These are phyloP conservation scores for Coemansia aciculifera DNA, from an alignment of 192 early-diverging fungal species.

Conservation along the genomic window DNA sequence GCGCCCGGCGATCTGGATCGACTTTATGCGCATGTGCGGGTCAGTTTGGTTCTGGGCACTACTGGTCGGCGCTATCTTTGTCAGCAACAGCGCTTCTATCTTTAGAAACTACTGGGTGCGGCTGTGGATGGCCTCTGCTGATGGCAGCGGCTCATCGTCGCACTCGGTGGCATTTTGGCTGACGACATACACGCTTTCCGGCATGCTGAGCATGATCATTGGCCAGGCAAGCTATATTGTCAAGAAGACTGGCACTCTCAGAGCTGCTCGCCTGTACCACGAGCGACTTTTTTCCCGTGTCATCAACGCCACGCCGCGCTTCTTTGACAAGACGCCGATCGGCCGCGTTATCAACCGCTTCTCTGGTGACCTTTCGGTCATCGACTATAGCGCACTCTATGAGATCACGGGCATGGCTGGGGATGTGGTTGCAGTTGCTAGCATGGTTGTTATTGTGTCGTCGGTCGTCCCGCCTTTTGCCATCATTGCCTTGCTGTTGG, in stretches of 20 bases:
- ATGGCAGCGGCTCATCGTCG: background rate
- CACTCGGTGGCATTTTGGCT: conserved; percentile 58
- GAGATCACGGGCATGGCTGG: conserved; percentile 49
- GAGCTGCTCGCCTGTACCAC: conserved; percentile 34
- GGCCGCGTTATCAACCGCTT: conserved; percentile 88
- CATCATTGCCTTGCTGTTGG: conserved; percentile 60
- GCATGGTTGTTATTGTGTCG: conserved; percentile 59
- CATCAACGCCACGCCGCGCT: conserved; percentile 76
- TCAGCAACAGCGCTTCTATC: conserved; percentile 37
- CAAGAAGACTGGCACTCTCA: conserved; percentile 55
- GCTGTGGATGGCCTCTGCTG: conserved; percentile 43
- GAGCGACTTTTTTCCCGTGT: conserved; percentile 24
- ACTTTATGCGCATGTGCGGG: conserved; percentile 67
- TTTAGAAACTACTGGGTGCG: conserved; percentile 62
- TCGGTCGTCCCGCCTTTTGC: conserved; percentile 68
- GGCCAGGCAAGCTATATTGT: background rate
- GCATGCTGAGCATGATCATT: conserved; percentile 28
- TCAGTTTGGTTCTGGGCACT: conserved; percentile 58
- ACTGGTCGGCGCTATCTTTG: conserved; percentile 50
- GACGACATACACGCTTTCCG: conserved; percentile 58
- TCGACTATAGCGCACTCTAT: conserved; percentile 64
- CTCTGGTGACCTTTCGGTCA: conserved; percentile 76
- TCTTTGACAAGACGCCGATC: conserved; percentile 87
- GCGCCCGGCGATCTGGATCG: conserved; percentile 63
- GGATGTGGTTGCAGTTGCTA: conserved; percentile 48